These are phyloP conservation scores for Aspergillus oerlinghausenensis DNA, from an alignment of 2,329 filamentous ascomycete species.

Conservation along the genomic window DNA sequence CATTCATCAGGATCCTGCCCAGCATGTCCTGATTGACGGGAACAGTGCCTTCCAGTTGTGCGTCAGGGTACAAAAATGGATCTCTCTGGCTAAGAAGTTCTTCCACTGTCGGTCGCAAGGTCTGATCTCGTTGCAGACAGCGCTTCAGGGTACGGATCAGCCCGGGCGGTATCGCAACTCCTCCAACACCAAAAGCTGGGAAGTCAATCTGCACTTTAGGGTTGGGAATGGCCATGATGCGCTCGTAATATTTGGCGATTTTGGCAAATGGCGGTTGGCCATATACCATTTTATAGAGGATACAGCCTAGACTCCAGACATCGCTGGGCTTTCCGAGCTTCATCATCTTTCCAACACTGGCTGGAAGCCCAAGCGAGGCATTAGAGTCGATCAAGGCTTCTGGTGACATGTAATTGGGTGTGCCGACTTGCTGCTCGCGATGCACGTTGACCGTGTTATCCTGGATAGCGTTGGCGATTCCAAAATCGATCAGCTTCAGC, in stretches of 20 bases:
- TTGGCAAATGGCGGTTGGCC: slow-evolving; percentile 94
- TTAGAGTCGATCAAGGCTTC: slow-evolving; percentile 90
- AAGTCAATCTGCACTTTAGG: slow-evolving; percentile 47
- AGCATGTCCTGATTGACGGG: slow-evolving; percentile 56
- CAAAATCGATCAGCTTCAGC: slow-evolving; percentile 96
- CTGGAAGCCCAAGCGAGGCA: slow-evolving; percentile 49
- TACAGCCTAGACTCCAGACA: slow-evolving; percentile 93
- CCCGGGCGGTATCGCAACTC: slow-evolving; percentile 50
- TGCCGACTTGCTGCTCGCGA: slow-evolving; percentile 90
- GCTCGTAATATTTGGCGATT: slow-evolving; percentile 78
- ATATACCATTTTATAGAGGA: slow-evolving; percentile 97
- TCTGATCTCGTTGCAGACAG: slow-evolving; percentile 57
- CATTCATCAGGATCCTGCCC: slow-evolving; percentile 54
- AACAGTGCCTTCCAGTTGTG: slow-evolving; percentile 41
- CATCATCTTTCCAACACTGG: slow-evolving; percentile 66
- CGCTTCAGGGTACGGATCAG: slow-evolving; percentile 53
- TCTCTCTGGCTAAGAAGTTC: slow-evolving; percentile 54
- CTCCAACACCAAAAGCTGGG: slow-evolving; percentile 42
- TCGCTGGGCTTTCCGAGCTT: slow-evolving; percentile 94
- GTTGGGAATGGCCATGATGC: slow-evolving; percentile 58
- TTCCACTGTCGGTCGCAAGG: slow-evolving; percentile 52
- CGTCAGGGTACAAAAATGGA: slow-evolving; percentile 56
- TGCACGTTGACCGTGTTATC: slow-evolving; percentile 98
- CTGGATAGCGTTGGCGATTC: slow-evolving; percentile 95
- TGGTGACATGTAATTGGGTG: slow-evolving; percentile 97